Evolutionary conservation across 768 basidiomycete species (phyloP), one percentile per base, ranked within the genome.

Genomic region (Tulasnella calospora): DNA sequence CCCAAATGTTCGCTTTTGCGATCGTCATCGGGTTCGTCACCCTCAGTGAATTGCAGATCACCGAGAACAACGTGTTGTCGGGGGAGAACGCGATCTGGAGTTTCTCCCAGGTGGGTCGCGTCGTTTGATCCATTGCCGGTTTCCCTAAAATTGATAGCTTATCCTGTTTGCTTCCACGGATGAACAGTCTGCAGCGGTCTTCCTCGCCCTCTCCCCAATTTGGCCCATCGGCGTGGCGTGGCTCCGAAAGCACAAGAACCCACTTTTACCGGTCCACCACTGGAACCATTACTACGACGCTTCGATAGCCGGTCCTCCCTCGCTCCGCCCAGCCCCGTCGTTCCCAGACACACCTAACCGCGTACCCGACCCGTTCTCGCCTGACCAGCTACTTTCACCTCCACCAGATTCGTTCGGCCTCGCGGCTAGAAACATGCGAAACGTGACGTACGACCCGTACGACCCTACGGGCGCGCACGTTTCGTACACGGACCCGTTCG

Each of bases 181-280:
- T 15, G 12, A 44, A 2, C 73, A 67, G 61, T 67, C 61, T 15
- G 73, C 73, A 8, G 73, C 73, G 19, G 44, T 74, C 15, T 47
- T 74, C 38, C 73, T 74, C 27, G 75, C 75, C 5, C 51, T 76
- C 36, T 40, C 75, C 4, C 75, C 75, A 2, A 19, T 76, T 13
- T 76, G 75, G 75, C 75, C 75, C 55, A 76, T 76, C 47, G 75
- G 47, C 30, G 57, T 76, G 27, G 75, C 75, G 4, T 72, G 61
- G 61, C 61, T 67, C 30, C 61, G 61, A 30, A 67, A 67, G 61
- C 23, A 67, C 30, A 15, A 67, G 61, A 67, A 67, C 61, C 33
- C 61, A 17, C 23, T 67, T 12, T 67, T 67, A 67, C 61, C 61
- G 3, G 61, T 67, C 30, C 61, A 67, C 30, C 30, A 30, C 61